Evolutionary conservation across 2,329 filamentous ascomycete genomes (phyloP).

Genomic region (Fonsecaea multimorphosa): DNA sequence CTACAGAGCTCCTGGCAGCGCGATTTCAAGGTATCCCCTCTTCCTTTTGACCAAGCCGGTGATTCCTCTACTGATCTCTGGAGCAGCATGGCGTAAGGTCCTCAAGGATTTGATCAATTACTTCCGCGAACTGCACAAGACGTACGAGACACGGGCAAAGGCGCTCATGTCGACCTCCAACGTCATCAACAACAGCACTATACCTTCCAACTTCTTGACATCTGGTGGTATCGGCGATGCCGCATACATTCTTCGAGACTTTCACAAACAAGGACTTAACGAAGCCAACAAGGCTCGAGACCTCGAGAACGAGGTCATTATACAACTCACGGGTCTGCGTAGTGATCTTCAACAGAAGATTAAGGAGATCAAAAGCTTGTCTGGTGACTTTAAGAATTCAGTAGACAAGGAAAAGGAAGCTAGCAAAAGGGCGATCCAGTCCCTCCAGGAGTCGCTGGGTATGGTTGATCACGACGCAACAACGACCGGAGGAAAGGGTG

Average conservation of each 20-base stretch:
- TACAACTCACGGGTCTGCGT: conserved; percentile 81
- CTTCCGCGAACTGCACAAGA: conserved; percentile 87
- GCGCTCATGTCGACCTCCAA: conserved; percentile 81
- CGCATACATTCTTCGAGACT: conserved; percentile 76
- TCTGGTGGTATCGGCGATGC: conserved; percentile 89
- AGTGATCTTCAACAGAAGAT: conserved; percentile 94
- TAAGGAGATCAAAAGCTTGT: conserved; percentile 94
- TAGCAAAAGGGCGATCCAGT: conserved; percentile 78
- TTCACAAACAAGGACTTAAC: conserved; percentile 78
- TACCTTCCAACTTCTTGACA: conserved; percentile 76
- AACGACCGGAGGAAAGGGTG: conserved; percentile 79
- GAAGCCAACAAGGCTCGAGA: conserved; percentile 89
- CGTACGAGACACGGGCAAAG: conserved; percentile 86
- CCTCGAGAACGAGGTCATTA: conserved; percentile 89
- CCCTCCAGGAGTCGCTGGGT: conserved; percentile 80
- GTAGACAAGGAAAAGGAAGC: conserved; percentile 93
- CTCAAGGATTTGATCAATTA: conserved; percentile 93
- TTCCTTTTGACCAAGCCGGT: background rate
- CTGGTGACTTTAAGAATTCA: conserved; percentile 94
- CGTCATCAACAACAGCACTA: conserved; percentile 77
- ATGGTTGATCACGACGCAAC: conserved; percentile 79
- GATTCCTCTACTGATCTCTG: conserved; percentile 7
- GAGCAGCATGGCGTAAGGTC: conserved; percentile 86
- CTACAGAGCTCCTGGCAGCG: conserved; percentile 84
- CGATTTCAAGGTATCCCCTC: conserved; percentile 78